Evolutionary conservation across 768 basidiomycete species (phyloP).

Genomic region (Dioszegia aurantiaca): DNA sequence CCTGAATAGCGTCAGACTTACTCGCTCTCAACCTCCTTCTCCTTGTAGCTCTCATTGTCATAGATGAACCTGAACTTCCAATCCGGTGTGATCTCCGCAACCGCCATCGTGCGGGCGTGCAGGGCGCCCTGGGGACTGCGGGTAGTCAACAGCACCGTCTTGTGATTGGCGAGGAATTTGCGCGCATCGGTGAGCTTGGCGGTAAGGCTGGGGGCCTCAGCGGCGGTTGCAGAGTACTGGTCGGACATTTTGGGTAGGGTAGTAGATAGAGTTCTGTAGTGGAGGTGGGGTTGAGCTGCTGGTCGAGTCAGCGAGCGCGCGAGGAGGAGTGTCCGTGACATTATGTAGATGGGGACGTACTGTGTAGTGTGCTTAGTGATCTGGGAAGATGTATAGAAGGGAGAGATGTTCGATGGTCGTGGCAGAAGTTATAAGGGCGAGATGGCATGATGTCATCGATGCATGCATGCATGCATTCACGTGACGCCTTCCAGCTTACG

Average conservation of each 20-base stretch:
- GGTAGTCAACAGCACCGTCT: constrained; percentile 75
- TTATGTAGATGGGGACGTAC: constrained; percentile 5
- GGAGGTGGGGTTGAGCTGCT: neutral
- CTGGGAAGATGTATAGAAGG: neutral
- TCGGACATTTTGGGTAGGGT: constrained; percentile 55
- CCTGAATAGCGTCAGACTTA: too few species aligned
- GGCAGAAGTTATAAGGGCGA: neutral
- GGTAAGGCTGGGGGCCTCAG: constrained; percentile 26
- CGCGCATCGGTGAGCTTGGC: constrained; percentile 64
- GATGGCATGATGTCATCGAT: constrained; percentile 4
- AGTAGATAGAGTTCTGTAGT: neutral
- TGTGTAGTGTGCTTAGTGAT: neutral
- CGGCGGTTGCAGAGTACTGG: constrained; percentile 63
- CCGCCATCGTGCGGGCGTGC: constrained; percentile 78
- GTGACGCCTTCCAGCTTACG: neutral
- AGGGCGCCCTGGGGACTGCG: constrained; percentile 65
- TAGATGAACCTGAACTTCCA: constrained; percentile 50
- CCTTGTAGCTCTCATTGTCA: constrained; percentile 42
- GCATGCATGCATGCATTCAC: neutral
- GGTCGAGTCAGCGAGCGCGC: neutral
- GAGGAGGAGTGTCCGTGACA: constrained; percentile 6
- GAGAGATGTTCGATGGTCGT: neutral
- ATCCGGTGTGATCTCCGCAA: constrained; percentile 57
- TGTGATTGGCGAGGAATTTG: constrained; percentile 62
- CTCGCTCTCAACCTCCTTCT: constrained; percentile 47